A percentile compares a stretch with the other conserved stretches of the same genome.
These are phyloP conservation scores for Flammula alnicola DNA, from an alignment of 1,284 basidiomycete genomes.

Conservation along the genomic window DNA sequence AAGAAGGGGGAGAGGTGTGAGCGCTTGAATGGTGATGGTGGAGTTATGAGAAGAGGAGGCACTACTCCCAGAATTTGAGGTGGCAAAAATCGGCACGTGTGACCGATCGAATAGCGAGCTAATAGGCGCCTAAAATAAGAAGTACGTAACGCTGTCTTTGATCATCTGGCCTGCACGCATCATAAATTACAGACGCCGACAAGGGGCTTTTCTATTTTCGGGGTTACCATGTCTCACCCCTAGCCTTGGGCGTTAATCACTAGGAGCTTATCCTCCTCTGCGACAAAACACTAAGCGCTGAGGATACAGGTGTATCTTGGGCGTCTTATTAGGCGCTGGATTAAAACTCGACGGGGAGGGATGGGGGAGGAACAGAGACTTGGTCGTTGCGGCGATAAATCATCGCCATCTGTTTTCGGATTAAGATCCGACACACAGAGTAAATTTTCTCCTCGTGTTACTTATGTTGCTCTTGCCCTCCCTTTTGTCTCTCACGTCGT, in stretches of 20 bases:
- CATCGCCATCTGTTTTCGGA: conserved; percentile 5
- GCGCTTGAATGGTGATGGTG: conserved; percentile 5
- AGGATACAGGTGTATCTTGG: not conserved
- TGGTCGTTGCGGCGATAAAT: not conserved
- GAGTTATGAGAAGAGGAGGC: conserved; percentile 1
- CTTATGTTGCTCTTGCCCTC: not conserved
- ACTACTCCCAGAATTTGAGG: conserved; percentile 1
- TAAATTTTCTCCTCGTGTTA: conserved; percentile 5
- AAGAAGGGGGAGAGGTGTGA: not conserved
- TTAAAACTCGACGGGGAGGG: not conserved
- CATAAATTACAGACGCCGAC: conserved; percentile 3
- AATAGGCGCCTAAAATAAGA: conserved; percentile 6
- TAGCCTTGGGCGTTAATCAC: conserved; percentile 2
- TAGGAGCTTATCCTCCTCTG: not conserved
- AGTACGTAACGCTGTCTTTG: not conserved
- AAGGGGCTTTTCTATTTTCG: not conserved
- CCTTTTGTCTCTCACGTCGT: not conserved
- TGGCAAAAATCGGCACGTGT: not conserved
- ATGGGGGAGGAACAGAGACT: not conserved
- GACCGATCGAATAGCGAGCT: not conserved
- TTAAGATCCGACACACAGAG: not conserved
- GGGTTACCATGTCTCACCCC: not conserved
- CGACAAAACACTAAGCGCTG: not conserved
- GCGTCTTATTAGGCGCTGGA: conserved; percentile 1
- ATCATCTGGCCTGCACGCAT: not conserved